Evolutionary conservation across 2,329 filamentous ascomycete genomes (phyloP).

Genomic region (Chrysoporthe cubensis): DNA sequence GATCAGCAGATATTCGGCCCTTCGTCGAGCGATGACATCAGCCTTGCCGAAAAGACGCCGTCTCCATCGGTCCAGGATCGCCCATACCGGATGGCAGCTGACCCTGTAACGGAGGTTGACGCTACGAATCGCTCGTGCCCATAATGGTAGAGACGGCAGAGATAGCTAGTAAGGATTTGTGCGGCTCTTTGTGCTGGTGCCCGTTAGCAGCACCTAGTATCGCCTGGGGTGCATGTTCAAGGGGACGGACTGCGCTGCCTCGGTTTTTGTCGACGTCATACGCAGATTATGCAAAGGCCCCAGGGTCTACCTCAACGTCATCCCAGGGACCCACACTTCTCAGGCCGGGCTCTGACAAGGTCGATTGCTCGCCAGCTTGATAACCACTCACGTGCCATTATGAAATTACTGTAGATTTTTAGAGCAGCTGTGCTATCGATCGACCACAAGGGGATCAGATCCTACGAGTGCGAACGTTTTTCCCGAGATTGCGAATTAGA

Average conservation of each 20-base stretch:
- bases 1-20: constrained; percentile 17
- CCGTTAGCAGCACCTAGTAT: neutral
- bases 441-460: too few species aligned
- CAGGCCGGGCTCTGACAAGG: too few species aligned
- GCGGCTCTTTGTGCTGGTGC: constrained; percentile 1
- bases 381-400: too few species aligned
- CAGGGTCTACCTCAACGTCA: too few species aligned
- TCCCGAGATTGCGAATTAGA: too few species aligned
- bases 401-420: too few species aligned
- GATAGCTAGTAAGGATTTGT: neutral
- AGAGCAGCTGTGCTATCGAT: too few species aligned
- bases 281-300: neutral
- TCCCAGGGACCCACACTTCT: too few species aligned
- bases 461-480: too few species aligned
- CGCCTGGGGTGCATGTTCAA: neutral
- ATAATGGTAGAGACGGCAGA: neutral
- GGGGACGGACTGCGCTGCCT: neutral
- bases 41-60: neutral
- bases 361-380: too few species aligned
- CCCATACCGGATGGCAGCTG: neutral
- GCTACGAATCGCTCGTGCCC: neutral
- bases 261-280: neutral
- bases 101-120: neutral
- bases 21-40: constrained; percentile 3
- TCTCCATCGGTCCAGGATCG: neutral